Percentiles rank a stretch among this genome's conserved stretches.
Evolutionary conservation across 805 yeast species (phyloP).

Genomic region (Hanseniaspora thailandica): DNA sequence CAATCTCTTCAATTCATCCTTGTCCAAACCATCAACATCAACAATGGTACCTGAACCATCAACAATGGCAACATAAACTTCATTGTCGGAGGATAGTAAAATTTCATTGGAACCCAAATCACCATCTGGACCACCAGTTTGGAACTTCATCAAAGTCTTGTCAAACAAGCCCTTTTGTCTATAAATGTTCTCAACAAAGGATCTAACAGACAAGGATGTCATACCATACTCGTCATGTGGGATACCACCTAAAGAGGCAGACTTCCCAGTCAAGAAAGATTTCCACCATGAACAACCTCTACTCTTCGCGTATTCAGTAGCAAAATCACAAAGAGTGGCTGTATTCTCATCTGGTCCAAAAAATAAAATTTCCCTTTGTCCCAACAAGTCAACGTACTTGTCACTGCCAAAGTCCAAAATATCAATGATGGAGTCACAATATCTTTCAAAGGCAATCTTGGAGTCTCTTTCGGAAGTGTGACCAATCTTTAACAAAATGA

Average conservation of each 20-base stretch:
- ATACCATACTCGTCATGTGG: conserved; percentile 97
- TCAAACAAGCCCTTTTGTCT: conserved; percentile 57
- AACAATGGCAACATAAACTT: conserved; percentile 73
- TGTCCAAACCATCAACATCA: conserved; percentile 83
- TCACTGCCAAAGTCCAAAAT: conserved; percentile 64
- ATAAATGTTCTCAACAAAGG: conserved; percentile 79
- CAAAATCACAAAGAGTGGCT: conserved; percentile 93
- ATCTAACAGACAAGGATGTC: conserved; percentile 90
- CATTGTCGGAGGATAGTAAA: conserved; percentile 61
- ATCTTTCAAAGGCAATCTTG: conserved; percentile 77
- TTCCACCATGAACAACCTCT: conserved; percentile 98
- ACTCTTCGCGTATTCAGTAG: conserved; percentile 79
- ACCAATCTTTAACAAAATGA: conserved; percentile 70
- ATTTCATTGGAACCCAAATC: conserved; percentile 95
- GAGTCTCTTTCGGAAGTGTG: conserved; percentile 61
- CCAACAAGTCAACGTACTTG: conserved; percentile 70
- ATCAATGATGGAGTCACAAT: conserved; percentile 83
- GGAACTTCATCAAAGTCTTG: conserved; percentile 59
- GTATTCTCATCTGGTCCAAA: conserved; percentile 99
- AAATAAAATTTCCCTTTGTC: conserved; percentile 77
- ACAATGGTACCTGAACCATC: conserved; percentile 94
- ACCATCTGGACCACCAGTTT: conserved; percentile 99
- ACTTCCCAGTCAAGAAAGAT: conserved; percentile 93
- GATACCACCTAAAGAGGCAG: conserved; percentile 86
- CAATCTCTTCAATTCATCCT: conserved; percentile 60